phyloP scores from a whole-genome alignment of 2,329 filamentous ascomycete genomes.

The Exophiala oligosperma region DNA sequence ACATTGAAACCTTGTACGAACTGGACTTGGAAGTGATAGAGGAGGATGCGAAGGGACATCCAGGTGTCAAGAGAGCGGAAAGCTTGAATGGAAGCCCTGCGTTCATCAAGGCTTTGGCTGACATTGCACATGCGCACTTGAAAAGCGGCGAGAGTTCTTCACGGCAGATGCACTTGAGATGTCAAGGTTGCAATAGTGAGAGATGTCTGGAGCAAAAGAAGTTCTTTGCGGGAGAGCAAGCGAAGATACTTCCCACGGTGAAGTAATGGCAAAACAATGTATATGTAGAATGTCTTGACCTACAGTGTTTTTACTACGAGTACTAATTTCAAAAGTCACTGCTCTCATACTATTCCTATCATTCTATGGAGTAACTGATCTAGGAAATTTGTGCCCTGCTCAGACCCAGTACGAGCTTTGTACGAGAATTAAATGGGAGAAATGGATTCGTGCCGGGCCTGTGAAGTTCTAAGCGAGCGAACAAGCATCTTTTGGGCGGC shows the following conservation, averaged over 20 bases:
- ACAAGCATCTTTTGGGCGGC: too few species aligned
- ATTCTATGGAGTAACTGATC: too few species aligned
- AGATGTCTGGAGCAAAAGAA: slow-evolving; percentile 73
- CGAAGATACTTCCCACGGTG: slow-evolving; percentile 22
- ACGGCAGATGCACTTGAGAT: slow-evolving; percentile 83
- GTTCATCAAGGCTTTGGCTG: slow-evolving; percentile 86
- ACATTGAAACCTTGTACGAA: slow-evolving; percentile 96
- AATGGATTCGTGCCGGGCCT: too few species aligned
- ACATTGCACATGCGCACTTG: slow-evolving; percentile 81
- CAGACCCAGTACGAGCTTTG: too few species aligned
- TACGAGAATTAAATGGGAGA: too few species aligned
- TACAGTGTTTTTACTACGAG: too few species aligned
- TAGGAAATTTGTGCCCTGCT: too few species aligned
- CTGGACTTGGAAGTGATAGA: slow-evolving; percentile 93
- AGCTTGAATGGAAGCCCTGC: slow-evolving; percentile 87
- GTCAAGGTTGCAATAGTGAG: slow-evolving; percentile 90
- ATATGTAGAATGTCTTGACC: too few species aligned
- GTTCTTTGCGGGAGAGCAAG: slow-evolving; percentile 56
- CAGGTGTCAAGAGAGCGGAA: slow-evolving; percentile 85
- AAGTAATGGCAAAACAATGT: slow-evolving; percentile 7
- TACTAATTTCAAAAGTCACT: too few species aligned
- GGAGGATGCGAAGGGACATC: slow-evolving; percentile 65
- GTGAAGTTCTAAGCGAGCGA: too few species aligned
- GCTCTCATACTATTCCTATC: too few species aligned
- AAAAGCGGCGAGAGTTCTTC: slow-evolving; percentile 70